These are phyloP conservation scores for Pseudocohnilembus persalinus DNA, from an alignment of 169 alveolate genomes.

Conservation along the genomic window DNA sequence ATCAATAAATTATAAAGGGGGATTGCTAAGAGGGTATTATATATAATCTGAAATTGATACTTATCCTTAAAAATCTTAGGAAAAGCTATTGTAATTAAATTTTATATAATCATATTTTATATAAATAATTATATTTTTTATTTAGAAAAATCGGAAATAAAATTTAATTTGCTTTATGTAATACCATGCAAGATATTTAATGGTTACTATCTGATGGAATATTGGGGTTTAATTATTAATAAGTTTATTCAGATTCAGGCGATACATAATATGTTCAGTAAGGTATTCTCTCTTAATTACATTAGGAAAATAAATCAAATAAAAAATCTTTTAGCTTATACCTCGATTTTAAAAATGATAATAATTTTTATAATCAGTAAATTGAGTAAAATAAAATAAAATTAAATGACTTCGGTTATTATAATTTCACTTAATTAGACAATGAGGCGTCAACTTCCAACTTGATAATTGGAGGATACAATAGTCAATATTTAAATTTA, in stretches of 20 bases:
- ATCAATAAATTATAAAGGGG: not conserved
- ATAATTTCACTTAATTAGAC: too few species aligned
- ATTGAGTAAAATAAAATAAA: too few species aligned
- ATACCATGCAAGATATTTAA: not conserved
- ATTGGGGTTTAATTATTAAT: not conserved
- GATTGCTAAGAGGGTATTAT: not conserved
- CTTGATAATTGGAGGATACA: too few species aligned
- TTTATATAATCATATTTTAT: too few species aligned
- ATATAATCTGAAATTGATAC: not conserved
- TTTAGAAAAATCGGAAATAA: not conserved
- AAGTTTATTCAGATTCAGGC: not conserved
- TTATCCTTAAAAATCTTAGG: not conserved
- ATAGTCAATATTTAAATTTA: too few species aligned
- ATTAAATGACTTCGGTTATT: not conserved
- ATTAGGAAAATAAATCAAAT: too few species aligned
- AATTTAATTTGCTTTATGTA: not conserved
- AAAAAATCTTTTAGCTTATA: not conserved
- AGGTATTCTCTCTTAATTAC: not conserved
- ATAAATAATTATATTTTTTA: too few species aligned
- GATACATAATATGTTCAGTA: not conserved
- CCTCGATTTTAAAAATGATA: not conserved
- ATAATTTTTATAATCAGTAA: not conserved
- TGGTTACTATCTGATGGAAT: not conserved
- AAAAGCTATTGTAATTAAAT: not conserved
- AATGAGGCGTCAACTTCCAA: too few species aligned